Base-by-base conservation (phyloP, 331 rosid species). In the Spiraea crenata region DNA sequence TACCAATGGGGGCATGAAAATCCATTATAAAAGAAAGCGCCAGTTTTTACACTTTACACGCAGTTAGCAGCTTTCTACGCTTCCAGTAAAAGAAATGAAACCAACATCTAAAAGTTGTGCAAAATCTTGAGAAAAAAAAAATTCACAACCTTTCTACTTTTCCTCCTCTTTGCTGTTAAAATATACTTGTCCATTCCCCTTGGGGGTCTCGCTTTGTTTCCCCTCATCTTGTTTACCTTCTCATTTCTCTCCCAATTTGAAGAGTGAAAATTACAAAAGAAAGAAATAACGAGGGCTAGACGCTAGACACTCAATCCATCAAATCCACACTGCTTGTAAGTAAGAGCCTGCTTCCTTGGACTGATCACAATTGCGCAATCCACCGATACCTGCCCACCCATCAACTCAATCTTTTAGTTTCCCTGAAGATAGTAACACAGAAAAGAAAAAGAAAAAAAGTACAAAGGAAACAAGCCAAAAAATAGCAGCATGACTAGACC, bases 361-460 rank as follows among this genome's bases (percentile, higher is more conserved):
- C 99, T 95, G 67, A 91, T 95, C 80, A 82, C 97, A 65, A 95
- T 89, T 6, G 96, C 96, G 83, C 97, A 95, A 84, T 95, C 96
- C 87, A 91, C 97, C 1, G 96, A 95, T 1, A 95, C 99, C 99
- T 95, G 96, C 73, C 56, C 44, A 71, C 31, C 72, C 74, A 73
- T 64, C 79, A 50, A 3, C 31, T 12, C n/a, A 14, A 35, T 10
- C 38, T 25, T 25, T 63, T 50, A 31, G 41, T 42, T 63, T 12
- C 41, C 56, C 67, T 39, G 40, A 31, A 46, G 42, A 50, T 31
- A 57, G 12, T 11, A 7, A n/a, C 9, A 3, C 39, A n/a, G 20
- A 38, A 16, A 40, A 46, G 35, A 55, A 13, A 17, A 20, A 16
- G 47, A 17, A 50, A 50, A 0, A 16, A 66, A 0, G 45, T 38